A percentile compares a stretch with the other conserved stretches of the same genome.
Evolutionary conservation across 805 yeast genomes (phyloP).

Genomic region (Saturnispora kantuleensis): DNA sequence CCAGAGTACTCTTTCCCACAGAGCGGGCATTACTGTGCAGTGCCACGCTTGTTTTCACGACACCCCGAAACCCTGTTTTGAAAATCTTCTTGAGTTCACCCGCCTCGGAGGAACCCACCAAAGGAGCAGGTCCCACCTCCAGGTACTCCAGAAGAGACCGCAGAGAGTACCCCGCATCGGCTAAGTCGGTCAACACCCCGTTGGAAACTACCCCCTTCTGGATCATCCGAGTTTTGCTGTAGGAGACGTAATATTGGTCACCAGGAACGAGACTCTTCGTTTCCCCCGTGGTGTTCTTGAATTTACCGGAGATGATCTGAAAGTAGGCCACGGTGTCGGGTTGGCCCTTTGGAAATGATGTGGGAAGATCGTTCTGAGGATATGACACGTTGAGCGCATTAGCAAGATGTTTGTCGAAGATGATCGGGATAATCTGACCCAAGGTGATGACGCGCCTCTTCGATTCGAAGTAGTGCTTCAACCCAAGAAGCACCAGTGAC

Average conservation of each 20-base stretch:
- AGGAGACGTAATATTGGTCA: constrained; percentile 50
- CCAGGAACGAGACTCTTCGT: constrained; percentile 16
- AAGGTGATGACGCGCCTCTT: constrained; percentile 46
- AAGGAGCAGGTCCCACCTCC: neutral
- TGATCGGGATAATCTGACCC: constrained; percentile 69
- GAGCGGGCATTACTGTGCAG: constrained; percentile 63
- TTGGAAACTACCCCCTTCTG: constrained; percentile 51
- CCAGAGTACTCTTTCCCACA: constrained; percentile 66
- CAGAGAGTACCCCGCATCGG: neutral
- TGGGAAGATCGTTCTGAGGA: constrained; percentile 4
- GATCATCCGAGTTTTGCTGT: constrained; percentile 55
- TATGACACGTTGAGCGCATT: constrained; percentile 10
- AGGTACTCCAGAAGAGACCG: neutral
- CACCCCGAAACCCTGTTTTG: constrained; percentile 34
- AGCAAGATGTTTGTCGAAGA: constrained; percentile 62
- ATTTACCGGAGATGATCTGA: constrained; percentile 45
- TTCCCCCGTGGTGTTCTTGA: constrained; percentile 19
- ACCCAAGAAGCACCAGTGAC: constrained; percentile 46
- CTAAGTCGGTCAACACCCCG: constrained; percentile 20
- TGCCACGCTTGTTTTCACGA: constrained; percentile 51
- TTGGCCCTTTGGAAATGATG: constrained; percentile 41
- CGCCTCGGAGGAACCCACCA: constrained; percentile 35
- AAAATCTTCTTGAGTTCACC: constrained; percentile 44
- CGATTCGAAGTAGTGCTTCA: constrained; percentile 52
- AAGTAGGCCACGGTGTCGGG: constrained; percentile 84